Conservation (phyloP, 2,329 filamentous ascomycete species). For the Pyrenophora teres region DNA sequence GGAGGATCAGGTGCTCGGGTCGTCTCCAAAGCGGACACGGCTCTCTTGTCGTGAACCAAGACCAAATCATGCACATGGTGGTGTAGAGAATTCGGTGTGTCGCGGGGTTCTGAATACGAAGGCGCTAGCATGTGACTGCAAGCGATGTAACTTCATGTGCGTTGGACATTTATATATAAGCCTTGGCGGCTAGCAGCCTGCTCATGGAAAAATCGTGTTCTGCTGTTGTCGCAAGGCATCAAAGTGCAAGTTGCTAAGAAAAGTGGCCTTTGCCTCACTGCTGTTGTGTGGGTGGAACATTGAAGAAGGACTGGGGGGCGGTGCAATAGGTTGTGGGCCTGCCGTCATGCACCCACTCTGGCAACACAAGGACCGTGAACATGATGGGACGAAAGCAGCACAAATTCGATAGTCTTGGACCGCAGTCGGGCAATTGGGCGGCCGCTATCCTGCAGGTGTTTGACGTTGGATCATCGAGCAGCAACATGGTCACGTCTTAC, state of each 20-base stretch:
- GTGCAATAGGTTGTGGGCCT: constrained; percentile 2
- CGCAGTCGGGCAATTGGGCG: background rate
- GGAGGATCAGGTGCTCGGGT: constrained; percentile 3
- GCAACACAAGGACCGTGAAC: background rate
- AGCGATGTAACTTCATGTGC: background rate
- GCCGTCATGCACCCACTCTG: background rate
- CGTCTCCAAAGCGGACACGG: background rate
- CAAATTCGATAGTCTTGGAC: background rate
- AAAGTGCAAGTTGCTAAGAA: background rate
- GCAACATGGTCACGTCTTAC: constrained; percentile 7
- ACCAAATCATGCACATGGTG: background rate
- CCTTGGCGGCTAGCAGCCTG: background rate
- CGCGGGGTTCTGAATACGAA: background rate
- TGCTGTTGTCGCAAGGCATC: too few species aligned
- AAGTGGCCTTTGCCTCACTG: background rate
- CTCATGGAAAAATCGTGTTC: background rate
- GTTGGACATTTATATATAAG: background rate
- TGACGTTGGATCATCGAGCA: background rate
- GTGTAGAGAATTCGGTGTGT: background rate
- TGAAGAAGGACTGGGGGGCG: background rate
- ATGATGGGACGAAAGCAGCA: background rate
- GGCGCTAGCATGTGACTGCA: background rate
- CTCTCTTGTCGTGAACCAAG: background rate
- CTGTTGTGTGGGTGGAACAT: background rate
- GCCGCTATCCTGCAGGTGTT: too few species aligned